phyloP scores from a whole-genome alignment of 2,329 filamentous ascomycete genomes.

The Aspergillus fumigatus region DNA sequence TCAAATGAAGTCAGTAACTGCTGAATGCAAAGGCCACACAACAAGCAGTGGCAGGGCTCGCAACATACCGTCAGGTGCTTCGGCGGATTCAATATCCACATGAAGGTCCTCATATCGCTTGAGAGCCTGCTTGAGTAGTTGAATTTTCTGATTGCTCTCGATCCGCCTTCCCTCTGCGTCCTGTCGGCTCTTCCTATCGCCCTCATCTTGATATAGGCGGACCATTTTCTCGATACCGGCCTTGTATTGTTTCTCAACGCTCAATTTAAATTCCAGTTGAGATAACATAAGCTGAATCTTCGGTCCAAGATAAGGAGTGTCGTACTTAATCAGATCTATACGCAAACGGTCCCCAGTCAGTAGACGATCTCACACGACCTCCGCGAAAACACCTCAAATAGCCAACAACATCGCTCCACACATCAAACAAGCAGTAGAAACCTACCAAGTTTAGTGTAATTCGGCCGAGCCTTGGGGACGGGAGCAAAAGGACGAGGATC shows the following conservation, averaged over 20 bases:
- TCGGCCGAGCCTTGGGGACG: slow-evolving; percentile 71
- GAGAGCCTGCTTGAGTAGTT: slow-evolving; percentile 88
- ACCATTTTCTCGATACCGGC: slow-evolving; percentile 99
- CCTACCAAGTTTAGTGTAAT: slow-evolving; percentile 94
- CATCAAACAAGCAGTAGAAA: slow-evolving; percentile 13
- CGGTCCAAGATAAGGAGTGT: slow-evolving; percentile 89
- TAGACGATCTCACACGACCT: neutral
- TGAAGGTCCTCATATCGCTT: slow-evolving; percentile 97
- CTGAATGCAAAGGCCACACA: neutral
- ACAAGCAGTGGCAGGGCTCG: slow-evolving; percentile 5
- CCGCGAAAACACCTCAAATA: slow-evolving; percentile 5
- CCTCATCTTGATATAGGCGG: slow-evolving; percentile 93
- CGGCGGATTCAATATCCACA: slow-evolving; percentile 79
- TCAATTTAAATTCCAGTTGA: slow-evolving; percentile 97
- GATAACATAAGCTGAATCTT: slow-evolving; percentile 99
- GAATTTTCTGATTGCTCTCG: slow-evolving; percentile 97
- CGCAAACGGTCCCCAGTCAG: slow-evolving; percentile 9
- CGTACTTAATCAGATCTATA: slow-evolving; percentile 94
- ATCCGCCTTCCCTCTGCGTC: slow-evolving; percentile 86
- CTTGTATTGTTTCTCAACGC: slow-evolving; percentile 97
- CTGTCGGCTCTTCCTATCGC: slow-evolving; percentile 89
- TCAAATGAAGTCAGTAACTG: slow-evolving; percentile 22
- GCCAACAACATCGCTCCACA: neutral
- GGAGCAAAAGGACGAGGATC: slow-evolving; percentile 64
- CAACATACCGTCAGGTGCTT: slow-evolving; percentile 71